Conservation (phyloP, 2,329 filamentous ascomycete genomes). For the Colletotrichum phormii region DNA sequence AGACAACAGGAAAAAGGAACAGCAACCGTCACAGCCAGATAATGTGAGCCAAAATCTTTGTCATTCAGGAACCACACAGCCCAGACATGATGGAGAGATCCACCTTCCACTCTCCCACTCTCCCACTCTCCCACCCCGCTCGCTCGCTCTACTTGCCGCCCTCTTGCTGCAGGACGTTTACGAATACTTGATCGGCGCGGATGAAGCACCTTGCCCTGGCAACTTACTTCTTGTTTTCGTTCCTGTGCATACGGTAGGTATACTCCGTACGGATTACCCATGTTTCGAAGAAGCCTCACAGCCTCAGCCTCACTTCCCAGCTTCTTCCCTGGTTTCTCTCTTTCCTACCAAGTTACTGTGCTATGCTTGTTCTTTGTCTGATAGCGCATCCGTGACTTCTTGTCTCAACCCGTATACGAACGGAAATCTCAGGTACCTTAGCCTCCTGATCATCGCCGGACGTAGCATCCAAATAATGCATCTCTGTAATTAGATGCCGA, state of each 20-base stretch:
- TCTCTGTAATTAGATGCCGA: neutral
- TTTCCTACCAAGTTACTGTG: neutral
- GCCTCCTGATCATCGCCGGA: neutral
- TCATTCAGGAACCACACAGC: neutral
- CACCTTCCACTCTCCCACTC: neutral
- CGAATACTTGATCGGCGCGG: neutral
- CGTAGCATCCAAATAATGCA: neutral
- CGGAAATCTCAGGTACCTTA: neutral
- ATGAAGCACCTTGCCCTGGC: neutral
- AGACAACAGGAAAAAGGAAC: conserved; percentile 1
- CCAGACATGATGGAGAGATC: neutral
- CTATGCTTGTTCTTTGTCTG: neutral
- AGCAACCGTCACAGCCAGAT: neutral
- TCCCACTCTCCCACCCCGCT: neutral
- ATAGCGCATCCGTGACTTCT: too few relatives aligned
- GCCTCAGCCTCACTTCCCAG: conserved; percentile 17
- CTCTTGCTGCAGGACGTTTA: neutral
- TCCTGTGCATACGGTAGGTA: too few relatives aligned
- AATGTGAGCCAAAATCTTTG: neutral
- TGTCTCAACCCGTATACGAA: too few relatives aligned
- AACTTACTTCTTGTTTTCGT: too few relatives aligned
- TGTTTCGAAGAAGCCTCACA: neutral
- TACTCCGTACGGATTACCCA: neutral
- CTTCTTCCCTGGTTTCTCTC: neutral
- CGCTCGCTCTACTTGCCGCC: neutral